Base-by-base conservation (phyloP, 768 basidiomycete species). In the Chalciporus chontae region DNA sequence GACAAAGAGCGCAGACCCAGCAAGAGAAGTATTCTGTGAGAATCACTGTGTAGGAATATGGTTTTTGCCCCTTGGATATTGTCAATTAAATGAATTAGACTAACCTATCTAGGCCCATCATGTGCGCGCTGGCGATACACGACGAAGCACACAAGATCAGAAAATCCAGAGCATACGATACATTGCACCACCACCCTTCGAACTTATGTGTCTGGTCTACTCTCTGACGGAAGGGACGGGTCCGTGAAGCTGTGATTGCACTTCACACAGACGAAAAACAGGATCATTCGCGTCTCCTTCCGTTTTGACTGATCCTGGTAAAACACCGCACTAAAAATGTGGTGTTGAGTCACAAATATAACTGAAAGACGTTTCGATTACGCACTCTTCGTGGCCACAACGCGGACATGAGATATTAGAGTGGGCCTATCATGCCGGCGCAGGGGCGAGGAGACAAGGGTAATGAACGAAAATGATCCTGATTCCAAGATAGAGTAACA, bases 251-350 rank as follows among this genome's bases (percentile, higher is more conserved):
- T 81, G 56, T 87, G 73, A 56, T 85, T 84, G 66, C 90, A 92
- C 59, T 87, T 87, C 18, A 83, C 80, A 65, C 91, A 94, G 40
- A 93, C 90, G 64, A 84, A 94, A 73, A 94, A 94, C 2, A 93
- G 77, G 43, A 90, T 90, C 93, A 95, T 95, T 2, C 89, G 80
- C 1, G 95, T 97, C 65, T 95, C 92, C 60, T 91, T 92, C 48
- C 95, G 85, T 66, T 95, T 94, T 15, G 93, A 96, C 67, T 98
- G 95, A 69, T 97, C 95, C 69, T 97, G 95, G 68, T 88, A 98
- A 64, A 90, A 82, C 5, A 98, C 94, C 44, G 91, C 83, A 63
- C 94, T 98, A 61, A n/a, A n/a, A 54, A 43, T 40, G 17, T 49
- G 48, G 46, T 23, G 45, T 27, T 48, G 41, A 56, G 40, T 31